A percentile compares a stretch with the other conserved stretches of the same genome.
Conservation (phyloP, 1,139 yeast genomes). For the Protomyces lactucae-debilis region DNA sequence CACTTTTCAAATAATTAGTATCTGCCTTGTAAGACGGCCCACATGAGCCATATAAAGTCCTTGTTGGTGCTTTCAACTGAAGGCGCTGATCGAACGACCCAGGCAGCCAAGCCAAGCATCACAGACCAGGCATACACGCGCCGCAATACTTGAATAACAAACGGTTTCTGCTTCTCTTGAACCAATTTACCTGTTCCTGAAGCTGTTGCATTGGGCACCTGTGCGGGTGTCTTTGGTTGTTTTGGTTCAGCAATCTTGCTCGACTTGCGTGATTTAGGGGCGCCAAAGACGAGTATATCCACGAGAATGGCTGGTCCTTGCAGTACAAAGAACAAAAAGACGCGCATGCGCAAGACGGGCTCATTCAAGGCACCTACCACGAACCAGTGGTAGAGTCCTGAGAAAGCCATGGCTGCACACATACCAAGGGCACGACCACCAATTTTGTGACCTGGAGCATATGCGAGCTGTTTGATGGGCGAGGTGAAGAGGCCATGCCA, state of each 20-base stretch:
- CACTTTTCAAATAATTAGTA: not conserved
- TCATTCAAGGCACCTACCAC: conserved; percentile 11
- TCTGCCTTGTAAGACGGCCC: not conserved
- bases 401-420: conserved; percentile 18
- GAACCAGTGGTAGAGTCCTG: conserved; percentile 21
- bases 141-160: not conserved
- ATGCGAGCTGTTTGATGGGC: conserved; percentile 19
- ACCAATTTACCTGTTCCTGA: not conserved
- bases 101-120: conserved; percentile 20
- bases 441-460: conserved; percentile 2
- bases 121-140: conserved; percentile 17
- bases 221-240: not conserved
- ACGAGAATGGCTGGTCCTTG: conserved; percentile 23
- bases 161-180: not conserved
- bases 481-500: conserved; percentile 25
- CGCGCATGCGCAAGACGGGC: not conserved
- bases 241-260: not conserved
- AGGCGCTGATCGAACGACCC: conserved; percentile 24
- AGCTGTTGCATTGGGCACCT: not conserved
- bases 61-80: conserved; percentile 11
- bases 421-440: conserved; percentile 9
- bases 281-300: conserved; percentile 11
- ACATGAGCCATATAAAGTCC: conserved; percentile 14
- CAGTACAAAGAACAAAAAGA: conserved; percentile 14
- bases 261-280: not conserved